Conservation (phyloP, 768 basidiomycete genomes). For the Mycena pura region DNA sequence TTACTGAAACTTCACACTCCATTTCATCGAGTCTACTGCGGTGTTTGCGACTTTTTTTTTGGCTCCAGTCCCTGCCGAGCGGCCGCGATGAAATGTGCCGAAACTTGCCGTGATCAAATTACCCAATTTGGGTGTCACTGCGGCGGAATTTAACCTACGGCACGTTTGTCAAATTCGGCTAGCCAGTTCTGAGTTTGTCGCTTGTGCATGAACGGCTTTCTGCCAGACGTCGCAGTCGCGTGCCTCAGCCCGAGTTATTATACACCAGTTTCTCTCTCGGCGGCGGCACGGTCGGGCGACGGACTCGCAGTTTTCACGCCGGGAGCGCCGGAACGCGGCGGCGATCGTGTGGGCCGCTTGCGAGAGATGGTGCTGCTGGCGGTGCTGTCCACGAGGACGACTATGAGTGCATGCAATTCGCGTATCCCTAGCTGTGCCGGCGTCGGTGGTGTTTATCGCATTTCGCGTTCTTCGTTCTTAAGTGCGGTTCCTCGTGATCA, state of each 20-base stretch:
- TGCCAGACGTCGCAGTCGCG: conserved; percentile 71
- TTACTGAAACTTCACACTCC: too few relatives aligned
- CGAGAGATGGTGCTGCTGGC: conserved; percentile 69
- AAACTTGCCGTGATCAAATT: too few relatives aligned
- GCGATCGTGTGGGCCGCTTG: conserved; percentile 67
- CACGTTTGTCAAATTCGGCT: too few relatives aligned
- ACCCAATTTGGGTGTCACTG: too few relatives aligned
- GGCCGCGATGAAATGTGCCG: too few relatives aligned
- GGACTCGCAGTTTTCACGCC: conserved; percentile 58
- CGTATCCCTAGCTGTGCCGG: conserved; percentile 23
- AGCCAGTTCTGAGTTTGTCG: too few relatives aligned
- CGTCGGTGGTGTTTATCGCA: conserved; percentile 70
- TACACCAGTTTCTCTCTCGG: conserved; percentile 64
- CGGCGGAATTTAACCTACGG: too few relatives aligned
- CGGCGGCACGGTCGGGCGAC: conserved; percentile 50
- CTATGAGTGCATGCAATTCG: conserved; percentile 51
- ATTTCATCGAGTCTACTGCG: too few relatives aligned
- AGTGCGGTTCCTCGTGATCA: conserved; percentile 60
- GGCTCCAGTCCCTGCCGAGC: too few relatives aligned
- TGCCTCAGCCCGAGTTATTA: conserved; percentile 70
- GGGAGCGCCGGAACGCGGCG: conserved; percentile 59
- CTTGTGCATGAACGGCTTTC: too few relatives aligned
- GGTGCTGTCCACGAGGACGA: conserved; percentile 56
- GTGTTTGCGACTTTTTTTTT: too few relatives aligned
- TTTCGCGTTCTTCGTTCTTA: conserved; percentile 64